Evolutionary conservation across 352 stramenopile species (phyloP).

Genomic region (Pythium utonaiense): DNA sequence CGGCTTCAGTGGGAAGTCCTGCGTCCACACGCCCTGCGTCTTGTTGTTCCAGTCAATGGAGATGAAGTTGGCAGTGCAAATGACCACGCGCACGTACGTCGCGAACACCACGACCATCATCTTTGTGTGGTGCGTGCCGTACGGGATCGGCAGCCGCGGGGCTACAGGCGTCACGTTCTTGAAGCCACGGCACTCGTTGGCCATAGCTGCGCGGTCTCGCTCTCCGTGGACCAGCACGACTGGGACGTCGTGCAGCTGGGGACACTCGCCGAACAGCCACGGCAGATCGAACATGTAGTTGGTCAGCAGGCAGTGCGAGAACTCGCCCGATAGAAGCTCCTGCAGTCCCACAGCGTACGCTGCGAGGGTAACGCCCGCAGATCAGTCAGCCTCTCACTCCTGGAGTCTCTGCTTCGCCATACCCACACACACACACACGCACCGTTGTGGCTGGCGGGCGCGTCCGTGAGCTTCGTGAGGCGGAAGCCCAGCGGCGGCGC

Average conservation of each 20-base stretch:
- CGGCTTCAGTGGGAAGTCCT: conserved; percentile 72
- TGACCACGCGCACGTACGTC: conserved; percentile 63
- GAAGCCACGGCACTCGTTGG: conserved; percentile 51
- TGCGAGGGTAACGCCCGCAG: conserved; percentile 9
- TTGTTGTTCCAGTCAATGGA: conserved; percentile 78
- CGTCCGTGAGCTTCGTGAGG: conserved; percentile 22
- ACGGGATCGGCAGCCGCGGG: conserved; percentile 74
- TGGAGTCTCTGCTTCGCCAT: no score
- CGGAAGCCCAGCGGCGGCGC: conserved; percentile 13
- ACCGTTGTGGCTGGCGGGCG: conserved; percentile 17
- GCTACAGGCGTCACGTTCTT: conserved; percentile 56
- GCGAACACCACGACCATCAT: conserved; percentile 76
- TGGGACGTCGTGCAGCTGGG: conserved; percentile 50
- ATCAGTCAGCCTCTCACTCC: no score
- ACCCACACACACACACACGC: not conserved
- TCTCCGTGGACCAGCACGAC: conserved; percentile 81
- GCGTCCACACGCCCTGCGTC: conserved; percentile 79
- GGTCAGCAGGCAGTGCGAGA: conserved; percentile 58
- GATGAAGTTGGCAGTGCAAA: conserved; percentile 87
- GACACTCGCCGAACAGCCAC: conserved; percentile 68
- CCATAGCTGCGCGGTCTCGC: conserved; percentile 50
- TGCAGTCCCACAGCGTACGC: conserved; percentile 37
- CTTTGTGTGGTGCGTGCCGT: conserved; percentile 87
- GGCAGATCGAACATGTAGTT: conserved; percentile 82
- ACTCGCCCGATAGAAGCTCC: conserved; percentile 59